These are phyloP conservation scores for Rhododendron kiyosumense DNA, from an alignment of 148 eudicot species.

Conservation along the genomic window DNA sequence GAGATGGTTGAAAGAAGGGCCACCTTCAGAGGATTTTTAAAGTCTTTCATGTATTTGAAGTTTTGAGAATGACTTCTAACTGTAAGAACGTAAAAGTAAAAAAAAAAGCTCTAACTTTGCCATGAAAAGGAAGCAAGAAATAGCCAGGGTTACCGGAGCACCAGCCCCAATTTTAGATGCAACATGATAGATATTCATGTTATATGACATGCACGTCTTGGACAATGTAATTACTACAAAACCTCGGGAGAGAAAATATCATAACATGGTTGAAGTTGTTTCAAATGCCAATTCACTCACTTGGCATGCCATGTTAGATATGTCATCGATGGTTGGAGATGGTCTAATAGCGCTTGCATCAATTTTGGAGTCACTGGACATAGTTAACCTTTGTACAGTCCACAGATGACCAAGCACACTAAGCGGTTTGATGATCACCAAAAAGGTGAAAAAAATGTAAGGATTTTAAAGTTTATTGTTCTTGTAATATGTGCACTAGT, in stretches of 20 bases:
- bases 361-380: neutral
- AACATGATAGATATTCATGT: neutral
- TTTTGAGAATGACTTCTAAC: neutral
- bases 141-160: neutral
- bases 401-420: neutral
- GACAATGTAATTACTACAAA: neutral
- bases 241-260: neutral
- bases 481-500: neutral
- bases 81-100: neutral
- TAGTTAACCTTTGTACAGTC: neutral
- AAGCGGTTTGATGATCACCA: neutral
- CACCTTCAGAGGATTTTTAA: neutral
- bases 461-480: neutral
- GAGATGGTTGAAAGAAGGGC: neutral
- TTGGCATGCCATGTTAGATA: neutral
- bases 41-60: neutral
- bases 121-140: neutral
- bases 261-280: neutral
- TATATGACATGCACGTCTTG: neutral
- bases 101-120: neutral
- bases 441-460: neutral
- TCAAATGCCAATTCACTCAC: neutral
- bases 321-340: neutral
- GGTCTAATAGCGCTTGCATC: neutral
- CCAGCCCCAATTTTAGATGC: neutral